Percentiles rank a stretch among this genome's conserved stretches.
Conservation (phyloP, 2,329 filamentous ascomycete genomes). For the Chaetomium globosum region DNA sequence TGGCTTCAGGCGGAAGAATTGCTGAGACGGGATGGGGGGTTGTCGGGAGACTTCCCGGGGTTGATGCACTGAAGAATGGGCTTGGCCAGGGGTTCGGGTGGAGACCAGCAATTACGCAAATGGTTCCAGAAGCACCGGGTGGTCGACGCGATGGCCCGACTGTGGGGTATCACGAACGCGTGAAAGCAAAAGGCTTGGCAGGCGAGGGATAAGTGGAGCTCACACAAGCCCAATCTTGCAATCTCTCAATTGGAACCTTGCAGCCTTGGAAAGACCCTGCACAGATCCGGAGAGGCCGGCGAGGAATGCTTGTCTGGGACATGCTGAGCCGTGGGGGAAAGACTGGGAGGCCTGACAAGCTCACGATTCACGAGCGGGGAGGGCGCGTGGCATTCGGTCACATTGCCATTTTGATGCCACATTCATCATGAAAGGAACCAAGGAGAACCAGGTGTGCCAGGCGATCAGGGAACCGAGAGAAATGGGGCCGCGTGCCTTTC, state of each 20-base stretch:
- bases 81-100: slow-evolving; percentile 24
- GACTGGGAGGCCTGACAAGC: not conserved
- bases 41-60: slow-evolving; percentile 17
- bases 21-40: slow-evolving; percentile 25
- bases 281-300: slow-evolving; percentile 6
- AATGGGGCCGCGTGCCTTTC: slow-evolving; percentile 14
- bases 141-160: slow-evolving; percentile 28
- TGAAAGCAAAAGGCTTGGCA: slow-evolving; percentile 21
- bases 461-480: not conserved
- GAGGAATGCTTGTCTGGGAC: not conserved
- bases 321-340: not conserved
- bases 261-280: not conserved
- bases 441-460: too few relatives aligned
- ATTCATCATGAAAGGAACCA: not conserved
- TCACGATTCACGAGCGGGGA: not conserved
- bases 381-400: not conserved
- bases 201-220: slow-evolving; percentile 8
- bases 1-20: slow-evolving; percentile 37
- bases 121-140: slow-evolving; percentile 26
- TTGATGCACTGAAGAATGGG: slow-evolving; percentile 20
- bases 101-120: slow-evolving; percentile 25
- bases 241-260: not conserved
- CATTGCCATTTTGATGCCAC: not conserved
- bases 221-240: not conserved
- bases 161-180: slow-evolving; percentile 28